A percentile compares a stretch with the other conserved stretches of the same genome.
phyloP scores from a whole-genome alignment of 768 basidiomycete genomes.

The Leucosporidium creatinivorum region DNA sequence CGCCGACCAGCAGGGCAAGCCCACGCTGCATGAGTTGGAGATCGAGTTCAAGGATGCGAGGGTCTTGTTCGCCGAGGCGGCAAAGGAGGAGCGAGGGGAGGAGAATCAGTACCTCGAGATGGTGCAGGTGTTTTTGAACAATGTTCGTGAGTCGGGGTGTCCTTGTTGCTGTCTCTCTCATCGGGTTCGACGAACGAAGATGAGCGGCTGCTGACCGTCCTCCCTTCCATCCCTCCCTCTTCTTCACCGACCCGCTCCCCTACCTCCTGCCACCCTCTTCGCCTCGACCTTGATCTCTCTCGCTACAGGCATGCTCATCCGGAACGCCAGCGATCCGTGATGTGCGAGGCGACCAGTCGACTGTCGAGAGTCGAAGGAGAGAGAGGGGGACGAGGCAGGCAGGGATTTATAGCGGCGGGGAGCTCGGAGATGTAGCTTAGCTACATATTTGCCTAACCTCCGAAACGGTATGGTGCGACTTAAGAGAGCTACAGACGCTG shows the following conservation, averaged over 20 bases:
- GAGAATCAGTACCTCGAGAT: slow-evolving; percentile 77
- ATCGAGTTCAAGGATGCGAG: slow-evolving; percentile 68
- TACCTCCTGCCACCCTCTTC: neutral
- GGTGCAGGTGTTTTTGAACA: slow-evolving; percentile 85
- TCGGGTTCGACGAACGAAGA: no score
- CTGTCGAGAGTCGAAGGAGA: no score
- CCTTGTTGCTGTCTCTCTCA: no score
- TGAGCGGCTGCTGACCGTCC: no score
- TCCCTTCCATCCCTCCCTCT: neutral
- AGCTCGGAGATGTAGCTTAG: no score
- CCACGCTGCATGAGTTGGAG: slow-evolving; percentile 71
- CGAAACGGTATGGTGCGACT: no score
- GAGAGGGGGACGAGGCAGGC: no score
- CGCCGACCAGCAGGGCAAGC: neutral
- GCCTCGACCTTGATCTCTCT: no score
- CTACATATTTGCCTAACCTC: no score
- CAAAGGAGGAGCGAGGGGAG: slow-evolving; percentile 56
- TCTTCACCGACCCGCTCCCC: neutral
- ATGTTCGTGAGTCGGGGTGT: slow-evolving; percentile 52
- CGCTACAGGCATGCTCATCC: slow-evolving; percentile 28
- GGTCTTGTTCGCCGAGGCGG: slow-evolving; percentile 62
- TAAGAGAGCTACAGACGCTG: no score
- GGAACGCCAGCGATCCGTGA: slow-evolving; percentile 26
- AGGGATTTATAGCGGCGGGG: no score
- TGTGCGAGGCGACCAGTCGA: no score